A percentile compares a stretch with the other conserved stretches of the same genome.
Conservation (phyloP, 2,329 filamentous ascomycete species). For the Apiospora koreana region DNA sequence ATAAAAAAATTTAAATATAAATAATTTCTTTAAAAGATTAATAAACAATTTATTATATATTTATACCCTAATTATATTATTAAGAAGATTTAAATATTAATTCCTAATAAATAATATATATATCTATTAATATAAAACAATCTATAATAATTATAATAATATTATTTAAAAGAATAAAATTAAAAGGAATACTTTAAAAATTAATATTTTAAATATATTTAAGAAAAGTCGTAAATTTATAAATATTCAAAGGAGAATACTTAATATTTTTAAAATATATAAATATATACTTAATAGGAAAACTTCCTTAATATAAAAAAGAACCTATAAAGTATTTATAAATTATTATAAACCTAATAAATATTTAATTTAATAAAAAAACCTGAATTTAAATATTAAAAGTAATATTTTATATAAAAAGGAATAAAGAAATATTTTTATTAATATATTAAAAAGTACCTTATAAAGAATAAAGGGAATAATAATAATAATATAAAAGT, state of each 20-base stretch:
- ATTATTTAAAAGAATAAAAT: not conserved
- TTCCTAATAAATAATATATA: too few relatives aligned
- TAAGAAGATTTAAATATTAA: too few relatives aligned
- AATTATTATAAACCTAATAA: not conserved
- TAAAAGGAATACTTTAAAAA: not conserved
- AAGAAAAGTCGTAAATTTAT: not conserved
- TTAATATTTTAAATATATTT: not conserved
- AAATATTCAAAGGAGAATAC: not conserved
- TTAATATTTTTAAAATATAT: not conserved
- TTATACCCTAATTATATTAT: too few relatives aligned
- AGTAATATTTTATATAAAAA: not conserved
- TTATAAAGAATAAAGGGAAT: not conserved
- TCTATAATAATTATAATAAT: not conserved
- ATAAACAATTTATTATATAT: not conserved
- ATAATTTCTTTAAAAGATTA: not conserved
- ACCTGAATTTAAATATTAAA: not conserved
- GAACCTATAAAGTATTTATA: not conserved
- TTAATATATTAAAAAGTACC: not conserved
- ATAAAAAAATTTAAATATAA: too few relatives aligned
- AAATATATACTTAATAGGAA: not conserved
- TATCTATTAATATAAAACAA: not conserved
- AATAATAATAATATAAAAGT: too few relatives aligned
- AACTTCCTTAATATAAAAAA: too few relatives aligned
- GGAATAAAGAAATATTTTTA: too few relatives aligned
- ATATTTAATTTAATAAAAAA: too few relatives aligned